A percentile compares a stretch with the other conserved stretches of the same genome.
Evolutionary conservation across 768 basidiomycete genomes (phyloP).

Genomic region (Boletus rufocinnamomeus): DNA sequence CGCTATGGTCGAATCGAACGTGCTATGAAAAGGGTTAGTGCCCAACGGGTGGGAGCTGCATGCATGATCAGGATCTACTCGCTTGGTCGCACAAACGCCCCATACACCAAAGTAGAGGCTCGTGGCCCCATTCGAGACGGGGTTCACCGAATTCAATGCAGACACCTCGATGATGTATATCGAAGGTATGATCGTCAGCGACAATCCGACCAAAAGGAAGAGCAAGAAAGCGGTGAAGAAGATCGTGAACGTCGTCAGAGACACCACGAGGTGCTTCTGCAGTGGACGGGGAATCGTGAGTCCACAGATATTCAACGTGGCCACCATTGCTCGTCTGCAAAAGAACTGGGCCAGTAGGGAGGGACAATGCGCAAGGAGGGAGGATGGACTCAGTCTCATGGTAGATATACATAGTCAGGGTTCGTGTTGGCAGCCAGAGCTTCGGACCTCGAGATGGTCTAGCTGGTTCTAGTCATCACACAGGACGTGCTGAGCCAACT

Average conservation of each 20-base stretch:
- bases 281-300: constrained; percentile 38
- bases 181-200: constrained; percentile 70
- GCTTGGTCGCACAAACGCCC: constrained; percentile 75
- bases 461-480: constrained; percentile 1
- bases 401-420: background rate
- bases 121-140: constrained; percentile 55
- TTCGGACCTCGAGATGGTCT: background rate
- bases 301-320: constrained; percentile 22
- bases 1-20: background rate
- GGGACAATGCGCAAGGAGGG: background rate
- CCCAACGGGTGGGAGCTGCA: too few relatives aligned
- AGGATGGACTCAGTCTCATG: background rate
- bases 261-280: constrained; percentile 47
- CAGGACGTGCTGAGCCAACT: constrained; percentile 1
- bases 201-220: constrained; percentile 73
- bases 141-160: constrained; percentile 32
- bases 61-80: background rate
- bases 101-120: constrained; percentile 77
- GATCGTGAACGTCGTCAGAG: constrained; percentile 47
- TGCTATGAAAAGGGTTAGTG: constrained; percentile 8
- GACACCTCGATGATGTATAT: constrained; percentile 60
- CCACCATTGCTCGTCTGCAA: constrained; percentile 14
- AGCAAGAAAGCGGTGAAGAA: constrained; percentile 69
- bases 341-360: background rate
- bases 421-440: background rate